Evolutionary conservation across 495 filamentous ascomycete species (phyloP).

Genomic region (Talaromyces stipitatus): DNA sequence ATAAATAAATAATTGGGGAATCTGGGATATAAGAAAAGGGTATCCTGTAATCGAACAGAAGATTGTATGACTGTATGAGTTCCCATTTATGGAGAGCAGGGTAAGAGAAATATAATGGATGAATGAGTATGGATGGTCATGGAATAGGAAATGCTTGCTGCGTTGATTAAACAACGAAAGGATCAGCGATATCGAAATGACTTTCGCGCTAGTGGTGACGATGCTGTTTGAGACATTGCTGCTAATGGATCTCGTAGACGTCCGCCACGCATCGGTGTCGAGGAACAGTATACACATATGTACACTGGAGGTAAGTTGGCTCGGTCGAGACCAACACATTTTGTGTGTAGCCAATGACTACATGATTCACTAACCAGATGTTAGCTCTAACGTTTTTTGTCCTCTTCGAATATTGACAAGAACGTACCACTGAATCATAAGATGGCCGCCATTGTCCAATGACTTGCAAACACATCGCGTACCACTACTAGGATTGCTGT

Average conservation of each 20-base stretch:
- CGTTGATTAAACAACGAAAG: neutral
- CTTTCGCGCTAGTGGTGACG: conserved; percentile 62
- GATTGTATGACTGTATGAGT: neutral
- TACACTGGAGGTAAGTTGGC: conserved; percentile 63
- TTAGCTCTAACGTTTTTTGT: neutral
- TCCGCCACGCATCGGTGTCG: conserved; percentile 63
- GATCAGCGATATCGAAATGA: conserved; percentile 41
- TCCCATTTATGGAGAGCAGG: neutral
- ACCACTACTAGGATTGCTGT: conserved; percentile 44
- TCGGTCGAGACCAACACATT: conserved; percentile 64
- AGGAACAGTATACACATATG: conserved; percentile 72
- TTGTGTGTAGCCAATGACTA: conserved; percentile 74
- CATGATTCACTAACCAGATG: conserved; percentile 62
- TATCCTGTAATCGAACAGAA: conserved; percentile 7
- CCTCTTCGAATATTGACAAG: neutral
- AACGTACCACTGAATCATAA: conserved; percentile 79
- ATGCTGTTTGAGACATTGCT: conserved; percentile 31
- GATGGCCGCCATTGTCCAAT: conserved; percentile 54
- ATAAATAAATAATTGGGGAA: no score
- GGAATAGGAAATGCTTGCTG: neutral
- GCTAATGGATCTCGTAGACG: conserved; percentile 50
- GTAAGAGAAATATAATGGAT: neutral
- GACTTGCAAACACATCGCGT: conserved; percentile 71
- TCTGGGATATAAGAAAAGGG: neutral
- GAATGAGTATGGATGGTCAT: neutral